phyloP scores from a whole-genome alignment of 768 basidiomycete genomes.

The Cyathus striatus region DNA sequence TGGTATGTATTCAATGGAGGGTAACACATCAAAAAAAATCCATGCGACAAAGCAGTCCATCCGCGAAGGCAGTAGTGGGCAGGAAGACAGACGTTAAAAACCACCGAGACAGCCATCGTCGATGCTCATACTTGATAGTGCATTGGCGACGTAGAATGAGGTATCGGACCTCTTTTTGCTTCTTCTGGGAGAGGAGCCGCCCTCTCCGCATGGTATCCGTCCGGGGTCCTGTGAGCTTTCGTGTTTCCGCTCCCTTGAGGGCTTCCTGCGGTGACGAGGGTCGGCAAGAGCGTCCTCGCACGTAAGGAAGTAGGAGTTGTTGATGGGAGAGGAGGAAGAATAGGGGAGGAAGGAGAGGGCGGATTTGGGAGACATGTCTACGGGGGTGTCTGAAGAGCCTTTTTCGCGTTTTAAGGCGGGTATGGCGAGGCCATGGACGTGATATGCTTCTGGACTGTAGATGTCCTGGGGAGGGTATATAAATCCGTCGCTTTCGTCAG shows the following conservation, averaged over 20 bases:
- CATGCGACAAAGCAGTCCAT: not conserved
- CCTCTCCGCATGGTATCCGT: slow-evolving; percentile 29
- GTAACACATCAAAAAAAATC: too few relatives aligned
- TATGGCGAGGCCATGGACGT: slow-evolving; percentile 22
- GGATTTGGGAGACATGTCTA: slow-evolving; percentile 10
- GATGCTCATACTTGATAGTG: slow-evolving; percentile 17
- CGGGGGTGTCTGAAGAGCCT: slow-evolving; percentile 4
- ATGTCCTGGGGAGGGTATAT: slow-evolving; percentile 6
- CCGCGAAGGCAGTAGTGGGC: not conserved
- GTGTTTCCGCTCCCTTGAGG: slow-evolving; percentile 23
- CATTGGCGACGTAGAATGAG: slow-evolving; percentile 1
- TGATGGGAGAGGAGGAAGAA: slow-evolving; percentile 18
- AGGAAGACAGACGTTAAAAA: slow-evolving; percentile 19
- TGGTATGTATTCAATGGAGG: too few relatives aligned
- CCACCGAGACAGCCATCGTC: slow-evolving; percentile 41
- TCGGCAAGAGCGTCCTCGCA: slow-evolving; percentile 8
- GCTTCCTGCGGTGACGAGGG: slow-evolving; percentile 16
- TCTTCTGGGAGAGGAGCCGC: not conserved
- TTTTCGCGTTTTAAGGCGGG: slow-evolving; percentile 10
- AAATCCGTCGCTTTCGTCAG: slow-evolving; percentile 59
- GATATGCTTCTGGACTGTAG: slow-evolving; percentile 9
- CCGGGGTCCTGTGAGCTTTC: slow-evolving; percentile 29
- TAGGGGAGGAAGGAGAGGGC: slow-evolving; percentile 33
- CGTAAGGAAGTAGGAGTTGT: slow-evolving; percentile 8
- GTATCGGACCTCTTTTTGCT: not conserved